Base-by-base conservation (phyloP, 2,329 filamentous ascomycete species). In the Colletotrichum euphorbiae region DNA sequence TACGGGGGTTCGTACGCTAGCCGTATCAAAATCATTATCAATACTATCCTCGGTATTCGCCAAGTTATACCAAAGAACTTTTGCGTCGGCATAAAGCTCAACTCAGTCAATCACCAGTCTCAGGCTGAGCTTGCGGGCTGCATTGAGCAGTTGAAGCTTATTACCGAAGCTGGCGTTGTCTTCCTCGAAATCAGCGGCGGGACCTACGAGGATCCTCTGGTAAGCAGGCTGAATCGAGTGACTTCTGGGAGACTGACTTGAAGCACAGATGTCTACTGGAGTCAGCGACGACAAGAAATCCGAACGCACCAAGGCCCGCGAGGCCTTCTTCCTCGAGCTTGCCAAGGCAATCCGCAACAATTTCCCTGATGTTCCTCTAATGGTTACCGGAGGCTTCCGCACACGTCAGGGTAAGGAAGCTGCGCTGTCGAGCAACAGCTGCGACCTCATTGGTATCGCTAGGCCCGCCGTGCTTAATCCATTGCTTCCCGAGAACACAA, bases 311-410 rank as follows among this genome's bases (percentile, higher is more conserved):
- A 81, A 81, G 12, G 82, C 83, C 0, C 83, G 90, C 7, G 90
- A 92, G 72, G 88, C 89, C 0, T 92, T 90, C 80, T 92, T 93
- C 78, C 79, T 91, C 1, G 86, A 91, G 51, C 92, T 91, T 70
- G 87, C 88, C 0, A 77, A 80, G n/a, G 78, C 80, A 8, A 82
- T 87, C 38, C 82, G 86, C 31, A 73, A 74, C 4, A 76, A 78
- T 24, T 81, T 85, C 62, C 81, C 82, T 0, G 70, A 77, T 3
- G 75, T 85, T 0, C 77, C 83, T 0, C 75, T 89, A 36, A 84
- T 88, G 80, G 82, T 91, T 3, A 91, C 88, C 0, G 89, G 90
- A 3, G 90, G 89, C 0, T 90, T 92, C 75, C 83, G 88, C 1
- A 85, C 82, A 0, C 72, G 81, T 0, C 61, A 64, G 1, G 81